A percentile compares a stretch with the other conserved stretches of the same genome.
phyloP scores from a whole-genome alignment of 306 rosid species.

The Lathyrus sativus region DNA sequence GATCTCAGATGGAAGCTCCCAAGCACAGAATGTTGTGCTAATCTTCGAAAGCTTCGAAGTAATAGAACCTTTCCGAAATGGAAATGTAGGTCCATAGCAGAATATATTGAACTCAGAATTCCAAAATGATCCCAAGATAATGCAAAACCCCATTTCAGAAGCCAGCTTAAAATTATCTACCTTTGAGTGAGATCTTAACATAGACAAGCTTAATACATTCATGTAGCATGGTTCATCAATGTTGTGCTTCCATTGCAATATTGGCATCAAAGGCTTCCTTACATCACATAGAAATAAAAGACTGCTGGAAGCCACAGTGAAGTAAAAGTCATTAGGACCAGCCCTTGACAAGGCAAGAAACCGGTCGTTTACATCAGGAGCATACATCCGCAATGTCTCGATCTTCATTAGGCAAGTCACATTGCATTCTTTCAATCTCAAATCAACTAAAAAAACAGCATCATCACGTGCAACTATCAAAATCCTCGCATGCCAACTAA shows the following conservation, averaged over 20 bases:
- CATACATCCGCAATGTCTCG: slow-evolving; percentile 48
- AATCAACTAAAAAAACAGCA: slow-evolving; percentile 68
- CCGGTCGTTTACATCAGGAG: slow-evolving; percentile 44
- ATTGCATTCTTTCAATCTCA: slow-evolving; percentile 42
- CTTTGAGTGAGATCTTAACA: slow-evolving; percentile 55
- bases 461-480: slow-evolving; percentile 62
- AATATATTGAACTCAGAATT: slow-evolving; percentile 57
- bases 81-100: slow-evolving; percentile 60
- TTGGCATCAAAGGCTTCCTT: slow-evolving; percentile 60
- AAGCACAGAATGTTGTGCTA: slow-evolving; percentile 50
- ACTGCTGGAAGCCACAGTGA: slow-evolving; percentile 56
- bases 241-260: slow-evolving; percentile 68
- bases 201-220: slow-evolving; percentile 54
- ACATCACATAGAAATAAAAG: slow-evolving; percentile 66
- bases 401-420: slow-evolving; percentile 60
- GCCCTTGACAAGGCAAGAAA: slow-evolving; percentile 59
- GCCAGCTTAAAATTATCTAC: slow-evolving; percentile 52
- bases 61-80: slow-evolving; percentile 40
- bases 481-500: slow-evolving; percentile 71
- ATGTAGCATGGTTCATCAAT: slow-evolving; percentile 52
- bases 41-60: slow-evolving; percentile 44
- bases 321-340: slow-evolving; percentile 51
- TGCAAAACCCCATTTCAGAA: slow-evolving; percentile 66
- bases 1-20: slow-evolving; percentile 66
- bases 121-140: slow-evolving; percentile 73